Conservation (phyloP, 257 asterid species). For the Ballota nigra region DNA sequence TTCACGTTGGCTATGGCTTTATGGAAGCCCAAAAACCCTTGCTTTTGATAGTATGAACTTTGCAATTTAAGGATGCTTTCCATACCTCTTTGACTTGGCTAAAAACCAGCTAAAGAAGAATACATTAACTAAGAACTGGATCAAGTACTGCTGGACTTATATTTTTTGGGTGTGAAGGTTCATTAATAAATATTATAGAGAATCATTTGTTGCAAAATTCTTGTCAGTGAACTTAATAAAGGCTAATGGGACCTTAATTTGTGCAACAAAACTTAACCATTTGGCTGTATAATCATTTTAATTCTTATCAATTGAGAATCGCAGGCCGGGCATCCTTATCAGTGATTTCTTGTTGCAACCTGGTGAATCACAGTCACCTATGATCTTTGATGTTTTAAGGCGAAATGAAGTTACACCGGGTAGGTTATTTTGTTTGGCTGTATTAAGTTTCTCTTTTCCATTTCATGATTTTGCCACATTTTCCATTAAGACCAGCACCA, state of each 20-base stretch:
- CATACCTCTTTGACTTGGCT: background rate
- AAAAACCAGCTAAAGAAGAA: background rate
- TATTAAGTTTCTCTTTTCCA: background rate
- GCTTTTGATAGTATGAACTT: background rate
- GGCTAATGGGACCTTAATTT: background rate
- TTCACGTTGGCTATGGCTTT: background rate
- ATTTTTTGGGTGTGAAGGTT: constrained; percentile 1
- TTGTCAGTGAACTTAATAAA: background rate
- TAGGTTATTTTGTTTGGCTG: constrained; percentile 26
- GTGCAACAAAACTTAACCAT: constrained; percentile 7
- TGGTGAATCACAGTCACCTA: constrained; percentile 54
- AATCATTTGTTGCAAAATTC: background rate
- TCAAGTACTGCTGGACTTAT: background rate
- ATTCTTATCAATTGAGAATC: constrained; percentile 25
- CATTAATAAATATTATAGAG: background rate
- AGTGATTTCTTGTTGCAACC: constrained; percentile 69
- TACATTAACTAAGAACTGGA: background rate
- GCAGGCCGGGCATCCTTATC: constrained; percentile 87
- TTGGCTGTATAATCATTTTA: constrained; percentile 4
- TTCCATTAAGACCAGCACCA: constrained; percentile 9
- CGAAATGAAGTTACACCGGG: constrained; percentile 57
- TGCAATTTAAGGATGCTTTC: background rate
- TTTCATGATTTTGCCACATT: constrained; percentile 16
- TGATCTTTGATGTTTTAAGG: constrained; percentile 43
- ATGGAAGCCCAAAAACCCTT: background rate